Evolutionary conservation across 345 rosid genomes (phyloP).

Genomic region (Acer campestre): DNA sequence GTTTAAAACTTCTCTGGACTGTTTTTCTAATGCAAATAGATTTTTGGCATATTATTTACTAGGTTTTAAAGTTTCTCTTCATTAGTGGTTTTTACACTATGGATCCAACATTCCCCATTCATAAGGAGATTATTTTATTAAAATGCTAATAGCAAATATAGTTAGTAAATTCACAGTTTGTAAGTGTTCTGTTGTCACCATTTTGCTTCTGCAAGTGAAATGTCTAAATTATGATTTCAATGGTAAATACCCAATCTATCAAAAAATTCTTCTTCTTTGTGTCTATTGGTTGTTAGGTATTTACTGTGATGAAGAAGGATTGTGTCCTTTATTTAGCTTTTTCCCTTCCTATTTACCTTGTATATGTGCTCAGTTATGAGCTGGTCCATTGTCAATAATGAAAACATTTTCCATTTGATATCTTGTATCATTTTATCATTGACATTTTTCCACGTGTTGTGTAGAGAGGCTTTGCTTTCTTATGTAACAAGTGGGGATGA

Average conservation of each 20-base stretch:
- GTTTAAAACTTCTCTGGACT: not conserved
- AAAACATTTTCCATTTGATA: not conserved
- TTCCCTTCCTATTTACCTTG: not conserved
- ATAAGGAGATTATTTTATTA: not conserved
- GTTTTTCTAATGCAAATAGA: not conserved
- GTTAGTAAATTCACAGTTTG: not conserved
- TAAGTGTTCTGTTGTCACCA: not conserved
- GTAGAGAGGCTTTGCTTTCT: conserved; percentile 78
- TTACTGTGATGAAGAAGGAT: not conserved
- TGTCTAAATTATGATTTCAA: not conserved
- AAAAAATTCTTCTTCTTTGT: not conserved
- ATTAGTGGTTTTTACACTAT: not conserved
- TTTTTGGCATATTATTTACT: not conserved
- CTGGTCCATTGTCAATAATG: not conserved
- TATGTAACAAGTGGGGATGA: conserved; percentile 72
- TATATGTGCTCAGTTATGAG: not conserved
- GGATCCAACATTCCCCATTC: not conserved
- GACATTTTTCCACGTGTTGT: conserved; percentile 15
- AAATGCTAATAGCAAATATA: not conserved
- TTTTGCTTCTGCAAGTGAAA: not conserved
- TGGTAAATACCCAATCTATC: not conserved
- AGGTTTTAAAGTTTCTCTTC: not conserved
- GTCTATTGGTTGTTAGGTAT: not conserved
- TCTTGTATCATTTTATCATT: conserved; percentile 17
- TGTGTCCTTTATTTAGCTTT: not conserved